Conservation (phyloP, 768 basidiomycete species). For the Russula sp. region DNA sequence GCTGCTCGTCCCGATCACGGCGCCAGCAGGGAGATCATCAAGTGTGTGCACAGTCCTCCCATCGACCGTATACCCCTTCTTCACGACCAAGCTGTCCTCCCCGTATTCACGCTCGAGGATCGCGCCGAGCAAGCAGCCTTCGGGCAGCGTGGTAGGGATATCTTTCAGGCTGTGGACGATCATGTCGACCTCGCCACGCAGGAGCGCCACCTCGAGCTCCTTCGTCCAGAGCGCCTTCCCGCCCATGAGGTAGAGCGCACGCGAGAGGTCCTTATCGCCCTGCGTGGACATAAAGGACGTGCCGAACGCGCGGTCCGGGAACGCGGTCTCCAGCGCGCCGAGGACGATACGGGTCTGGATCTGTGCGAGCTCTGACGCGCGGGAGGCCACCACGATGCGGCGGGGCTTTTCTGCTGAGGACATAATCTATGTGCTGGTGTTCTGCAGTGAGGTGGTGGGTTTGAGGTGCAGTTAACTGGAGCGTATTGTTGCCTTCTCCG, state of each 20-base stretch:
- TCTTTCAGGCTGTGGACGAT: constrained; percentile 93
- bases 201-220: constrained; percentile 84
- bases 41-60: constrained; percentile 50
- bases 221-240: constrained; percentile 96
- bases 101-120: constrained; percentile 85
- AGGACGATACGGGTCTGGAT: constrained; percentile 82
- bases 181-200: constrained; percentile 71
- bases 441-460: background rate
- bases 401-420: constrained; percentile 26
- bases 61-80: constrained; percentile 42
- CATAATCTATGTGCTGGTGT: background rate
- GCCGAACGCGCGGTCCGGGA: constrained; percentile 44
- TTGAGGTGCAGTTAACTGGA: background rate
- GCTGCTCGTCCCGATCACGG: constrained; percentile 92
- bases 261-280: constrained; percentile 86
- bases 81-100: constrained; percentile 82
- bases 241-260: constrained; percentile 78
- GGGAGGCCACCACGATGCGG: constrained; percentile 72
- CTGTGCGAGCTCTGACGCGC: constrained; percentile 82
- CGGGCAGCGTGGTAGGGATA: constrained; percentile 80
- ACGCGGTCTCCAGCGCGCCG: constrained; percentile 48
- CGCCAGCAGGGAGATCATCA: constrained; percentile 79
- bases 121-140: constrained; percentile 78
- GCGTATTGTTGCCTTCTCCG: background rate
- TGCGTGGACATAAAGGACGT: constrained; percentile 62